Conservation (phyloP, 257 asterid species). For the Apocynum venetum region DNA sequence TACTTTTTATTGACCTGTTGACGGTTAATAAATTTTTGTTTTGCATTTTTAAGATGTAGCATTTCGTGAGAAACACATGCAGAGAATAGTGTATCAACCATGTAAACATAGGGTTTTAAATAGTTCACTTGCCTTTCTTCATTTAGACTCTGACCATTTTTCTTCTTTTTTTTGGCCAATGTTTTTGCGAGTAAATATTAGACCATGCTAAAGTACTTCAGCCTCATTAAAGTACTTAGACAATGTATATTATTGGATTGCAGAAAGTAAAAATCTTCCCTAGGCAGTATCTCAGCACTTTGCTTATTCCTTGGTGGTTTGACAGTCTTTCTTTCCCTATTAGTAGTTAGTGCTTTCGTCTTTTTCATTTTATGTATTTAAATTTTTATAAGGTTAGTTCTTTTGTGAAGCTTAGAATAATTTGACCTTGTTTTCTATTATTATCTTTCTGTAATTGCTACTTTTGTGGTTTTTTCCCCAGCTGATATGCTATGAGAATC, state of each 20-base stretch:
- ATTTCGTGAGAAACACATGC: background rate
- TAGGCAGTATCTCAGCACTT: background rate
- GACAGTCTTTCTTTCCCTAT: background rate
- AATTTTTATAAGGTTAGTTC: background rate
- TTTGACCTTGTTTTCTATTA: background rate
- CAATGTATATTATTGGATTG: background rate
- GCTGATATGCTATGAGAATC: background rate
- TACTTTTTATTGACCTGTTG: background rate
- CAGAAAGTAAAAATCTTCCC: background rate
- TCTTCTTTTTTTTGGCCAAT: background rate
- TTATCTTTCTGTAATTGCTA: background rate
- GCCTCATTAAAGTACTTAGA: background rate
- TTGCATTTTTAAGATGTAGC: background rate
- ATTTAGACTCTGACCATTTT: too few species aligned
- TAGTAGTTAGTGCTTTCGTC: background rate
- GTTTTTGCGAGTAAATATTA: background rate
- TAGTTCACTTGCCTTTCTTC: too few species aligned
- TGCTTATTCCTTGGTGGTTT: background rate
- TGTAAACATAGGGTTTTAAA: background rate
- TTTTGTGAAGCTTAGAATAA: background rate
- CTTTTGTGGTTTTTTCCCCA: background rate
- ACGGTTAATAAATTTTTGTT: background rate
- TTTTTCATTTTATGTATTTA: background rate
- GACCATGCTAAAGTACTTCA: background rate
- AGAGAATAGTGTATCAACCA: background rate